phyloP scores from a whole-genome alignment of 768 basidiomycete genomes.

The Cystofilobasidium ferigula region DNA sequence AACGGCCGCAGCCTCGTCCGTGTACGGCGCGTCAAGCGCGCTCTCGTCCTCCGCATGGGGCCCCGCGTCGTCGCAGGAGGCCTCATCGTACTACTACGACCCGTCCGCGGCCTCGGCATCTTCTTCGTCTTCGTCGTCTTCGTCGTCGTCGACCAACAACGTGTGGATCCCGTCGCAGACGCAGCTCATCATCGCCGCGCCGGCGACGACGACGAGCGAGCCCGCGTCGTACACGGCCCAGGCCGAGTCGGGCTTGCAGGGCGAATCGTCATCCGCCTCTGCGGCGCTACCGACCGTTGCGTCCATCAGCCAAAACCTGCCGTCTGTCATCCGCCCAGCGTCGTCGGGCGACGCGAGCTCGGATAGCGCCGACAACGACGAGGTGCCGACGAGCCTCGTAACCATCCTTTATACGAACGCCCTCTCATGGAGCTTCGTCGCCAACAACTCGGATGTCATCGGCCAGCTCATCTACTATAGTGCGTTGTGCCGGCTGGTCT shows the following conservation, averaged over 20 bases:
- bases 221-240: not conserved
- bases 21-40: not conserved
- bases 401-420: slow-evolving; percentile 11
- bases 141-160: slow-evolving; percentile 16
- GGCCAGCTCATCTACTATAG: slow-evolving; percentile 24
- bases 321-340: slow-evolving; percentile 14
- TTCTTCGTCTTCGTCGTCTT: not conserved
- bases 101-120: not conserved
- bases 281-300: slow-evolving; percentile 6
- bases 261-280: not conserved
- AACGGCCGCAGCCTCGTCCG: not conserved
- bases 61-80: not conserved
- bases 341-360: not conserved
- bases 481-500: not conserved
- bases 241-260: not conserved
- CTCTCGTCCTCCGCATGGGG: not conserved
- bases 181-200: slow-evolving; percentile 15
- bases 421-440: slow-evolving; percentile 18
- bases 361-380: not conserved
- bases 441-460: slow-evolving; percentile 23
- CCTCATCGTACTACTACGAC: not conserved
- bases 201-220: not conserved
- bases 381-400: no score
- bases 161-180: slow-evolving; percentile 16
- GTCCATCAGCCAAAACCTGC: slow-evolving; percentile 13